A percentile compares a stretch with the other conserved stretches of the same genome.
Conservation (phyloP, 257 asterid species). For the Anisodus tanguticus region DNA sequence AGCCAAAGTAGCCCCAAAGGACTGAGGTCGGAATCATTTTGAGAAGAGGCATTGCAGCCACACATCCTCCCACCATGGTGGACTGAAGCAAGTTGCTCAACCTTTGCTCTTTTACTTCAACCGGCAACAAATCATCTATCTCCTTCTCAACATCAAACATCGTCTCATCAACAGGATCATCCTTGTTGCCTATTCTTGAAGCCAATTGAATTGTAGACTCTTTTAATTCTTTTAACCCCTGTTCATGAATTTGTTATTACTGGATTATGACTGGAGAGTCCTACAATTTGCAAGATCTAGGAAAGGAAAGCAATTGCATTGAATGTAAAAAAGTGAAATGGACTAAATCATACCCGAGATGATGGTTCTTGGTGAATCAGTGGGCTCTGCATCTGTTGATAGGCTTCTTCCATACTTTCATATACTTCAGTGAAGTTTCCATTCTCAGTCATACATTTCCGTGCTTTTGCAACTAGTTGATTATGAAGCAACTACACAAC, state of each 20-base stretch:
- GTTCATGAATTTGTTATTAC: slow-evolving; percentile 12
- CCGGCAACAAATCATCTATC: slow-evolving; percentile 40
- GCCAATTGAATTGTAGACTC: too few relatives aligned
- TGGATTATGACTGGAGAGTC: not conserved
- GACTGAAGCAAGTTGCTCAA: slow-evolving; percentile 41
- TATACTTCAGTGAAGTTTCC: slow-evolving; percentile 34
- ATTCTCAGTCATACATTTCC: slow-evolving; percentile 32
- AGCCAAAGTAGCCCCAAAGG: slow-evolving; percentile 38
- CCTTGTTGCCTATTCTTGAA: slow-evolving; percentile 20
- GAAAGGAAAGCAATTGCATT: not conserved
- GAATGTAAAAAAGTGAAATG: not conserved
- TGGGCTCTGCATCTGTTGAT: slow-evolving; percentile 40
- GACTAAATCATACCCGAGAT: slow-evolving; percentile 32
- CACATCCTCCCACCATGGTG: slow-evolving; percentile 40
- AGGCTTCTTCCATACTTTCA: slow-evolving; percentile 38
- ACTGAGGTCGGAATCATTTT: slow-evolving; percentile 39
- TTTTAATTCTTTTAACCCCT: slow-evolving; percentile 37
- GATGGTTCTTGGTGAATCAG: slow-evolving; percentile 37
- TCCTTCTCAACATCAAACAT: slow-evolving; percentile 37
- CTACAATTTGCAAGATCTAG: not conserved
- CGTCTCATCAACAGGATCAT: slow-evolving; percentile 35
- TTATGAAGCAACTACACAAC: slow-evolving; percentile 35
- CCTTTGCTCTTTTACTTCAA: slow-evolving; percentile 38
- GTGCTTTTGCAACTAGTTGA: slow-evolving; percentile 34
- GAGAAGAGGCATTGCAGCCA: slow-evolving; percentile 38